Evolutionary conservation across 2,329 filamentous ascomycete species (phyloP), one percentile per base, ranked within the genome.

Genomic region (Neodidymelliopsis sp.): DNA sequence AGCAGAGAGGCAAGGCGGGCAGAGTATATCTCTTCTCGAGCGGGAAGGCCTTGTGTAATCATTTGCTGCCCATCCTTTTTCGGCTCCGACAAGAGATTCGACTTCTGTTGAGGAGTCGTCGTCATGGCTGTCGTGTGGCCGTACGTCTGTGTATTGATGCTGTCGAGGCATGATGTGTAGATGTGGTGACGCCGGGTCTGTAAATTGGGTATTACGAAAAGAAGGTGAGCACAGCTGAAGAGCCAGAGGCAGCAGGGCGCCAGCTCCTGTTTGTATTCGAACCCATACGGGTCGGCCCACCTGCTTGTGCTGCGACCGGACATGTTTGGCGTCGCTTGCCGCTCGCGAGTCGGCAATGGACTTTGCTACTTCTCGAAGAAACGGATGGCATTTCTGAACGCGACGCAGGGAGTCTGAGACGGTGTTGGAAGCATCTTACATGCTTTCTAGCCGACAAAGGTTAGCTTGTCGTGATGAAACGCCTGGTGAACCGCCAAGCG

Each of bases 101-200:
- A 71, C 67, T 39, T 71, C 67, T 2, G 67, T 71, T 11, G 64
- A 66, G 13, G 67, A 69, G 38, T 66, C 63, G 45, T 67, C 64
- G 23, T 68, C 65, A 27, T 65, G 57, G 30, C 55, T 54, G 28
- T 66, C 63, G 12, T 57, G 49, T 10, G 51, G 44, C 6, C 51
- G 56, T 24, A 71, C 54, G 33, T 67, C 54, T 44, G 63, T 61
- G 53, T 71, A 71, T 9, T 63, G 53, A 45, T 69, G 66, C 51
- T 62, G 54, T n/a, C 57, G 60, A 52, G 62, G 53, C 67, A 69
- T 71, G 39, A 47, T 66, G 29, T 38, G 12, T 25, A 27, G 41
- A 37, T 41, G n/a, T 19, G 42, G 44, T 33, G 59, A 66, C 62
- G 28, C 62, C 63, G 30, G 63, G 61, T 61, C 59, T 41, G 25